These are phyloP conservation scores for Xerocomellus chrysenteron DNA, from an alignment of 768 basidiomycete genomes.

Conservation along the genomic window DNA sequence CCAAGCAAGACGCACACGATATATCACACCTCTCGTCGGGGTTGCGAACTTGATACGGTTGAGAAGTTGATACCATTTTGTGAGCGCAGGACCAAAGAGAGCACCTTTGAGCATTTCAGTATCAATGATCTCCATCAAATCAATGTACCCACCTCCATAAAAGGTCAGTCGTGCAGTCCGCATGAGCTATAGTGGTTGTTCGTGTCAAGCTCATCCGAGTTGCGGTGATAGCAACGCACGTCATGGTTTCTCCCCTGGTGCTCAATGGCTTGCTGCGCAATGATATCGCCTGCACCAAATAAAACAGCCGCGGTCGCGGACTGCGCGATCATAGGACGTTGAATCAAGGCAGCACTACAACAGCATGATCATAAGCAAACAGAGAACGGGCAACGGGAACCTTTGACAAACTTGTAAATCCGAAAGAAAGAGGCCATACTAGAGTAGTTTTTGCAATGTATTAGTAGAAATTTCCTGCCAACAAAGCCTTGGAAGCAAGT, in stretches of 20 bases:
- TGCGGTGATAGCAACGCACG: constrained; percentile 39
- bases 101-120: constrained; percentile 39
- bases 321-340: constrained; percentile 62
- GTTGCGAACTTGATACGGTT: constrained; percentile 67
- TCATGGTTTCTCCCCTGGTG: constrained; percentile 72
- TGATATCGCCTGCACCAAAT: constrained; percentile 73
- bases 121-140: background rate
- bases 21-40: constrained; percentile 56
- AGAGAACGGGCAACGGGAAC: background rate
- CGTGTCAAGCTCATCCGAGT: background rate
- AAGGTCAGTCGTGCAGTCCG: constrained; percentile 65
- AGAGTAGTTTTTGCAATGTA: background rate
- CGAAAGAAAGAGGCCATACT: constrained; percentile 46
- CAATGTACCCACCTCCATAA: constrained; percentile 58
- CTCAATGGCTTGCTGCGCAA: constrained; percentile 87
- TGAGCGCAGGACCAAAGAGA: constrained; percentile 79
- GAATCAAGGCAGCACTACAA: constrained; percentile 55
- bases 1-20: constrained; percentile 47
- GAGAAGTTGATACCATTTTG: constrained; percentile 78
- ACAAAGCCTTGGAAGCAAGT: background rate
- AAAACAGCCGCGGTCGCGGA: constrained; percentile 63
- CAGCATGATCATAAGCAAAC: constrained; percentile 10
- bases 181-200: constrained; percentile 41
- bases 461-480: background rate
- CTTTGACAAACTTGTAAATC: constrained; percentile 40